Conservation (phyloP, 2,329 filamentous ascomycete species). For the Fusarium avenaceum region DNA sequence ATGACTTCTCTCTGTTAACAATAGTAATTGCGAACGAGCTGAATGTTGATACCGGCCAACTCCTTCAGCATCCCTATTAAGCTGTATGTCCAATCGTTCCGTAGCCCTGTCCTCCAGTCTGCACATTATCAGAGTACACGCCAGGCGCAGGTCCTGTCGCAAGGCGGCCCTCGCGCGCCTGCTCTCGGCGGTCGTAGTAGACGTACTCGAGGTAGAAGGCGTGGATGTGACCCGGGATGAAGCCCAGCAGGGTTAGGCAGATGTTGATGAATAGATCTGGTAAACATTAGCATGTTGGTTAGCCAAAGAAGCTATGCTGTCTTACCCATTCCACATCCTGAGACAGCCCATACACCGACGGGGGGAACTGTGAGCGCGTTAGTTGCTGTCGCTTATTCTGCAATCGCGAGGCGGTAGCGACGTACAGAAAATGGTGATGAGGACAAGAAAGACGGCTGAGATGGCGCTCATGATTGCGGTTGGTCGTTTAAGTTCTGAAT, state of each 20-base stretch:
- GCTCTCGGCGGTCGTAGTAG: constrained; percentile 81
- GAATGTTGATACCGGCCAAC: not conserved
- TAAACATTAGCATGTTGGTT: constrained; percentile 9
- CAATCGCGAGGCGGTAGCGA: constrained; percentile 16
- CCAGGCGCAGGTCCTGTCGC: constrained; percentile 71
- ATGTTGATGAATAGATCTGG: constrained; percentile 75
- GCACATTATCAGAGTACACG: constrained; percentile 79
- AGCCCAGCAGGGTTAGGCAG: constrained; percentile 75
- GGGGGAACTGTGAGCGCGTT: constrained; percentile 70
- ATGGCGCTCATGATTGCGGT: constrained; percentile 62
- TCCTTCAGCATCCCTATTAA: constrained; percentile 14
- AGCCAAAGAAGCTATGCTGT: constrained; percentile 18
- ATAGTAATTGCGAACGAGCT: not conserved
- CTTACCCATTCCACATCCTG: constrained; percentile 72
- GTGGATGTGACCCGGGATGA: constrained; percentile 82
- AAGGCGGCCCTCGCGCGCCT: constrained; percentile 69
- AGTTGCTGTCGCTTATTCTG: constrained; percentile 22
- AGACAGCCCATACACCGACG: constrained; percentile 72
- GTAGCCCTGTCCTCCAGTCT: constrained; percentile 77
- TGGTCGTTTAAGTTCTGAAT: constrained; percentile 6
- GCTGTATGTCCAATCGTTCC: constrained; percentile 61
- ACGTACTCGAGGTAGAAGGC: constrained; percentile 87
- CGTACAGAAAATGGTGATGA: constrained; percentile 68
- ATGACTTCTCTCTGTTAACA: not conserved
- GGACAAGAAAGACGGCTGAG: constrained; percentile 63